Conservation (phyloP, 352 stramenopile genomes). For the Blastocystis sp. region DNA sequence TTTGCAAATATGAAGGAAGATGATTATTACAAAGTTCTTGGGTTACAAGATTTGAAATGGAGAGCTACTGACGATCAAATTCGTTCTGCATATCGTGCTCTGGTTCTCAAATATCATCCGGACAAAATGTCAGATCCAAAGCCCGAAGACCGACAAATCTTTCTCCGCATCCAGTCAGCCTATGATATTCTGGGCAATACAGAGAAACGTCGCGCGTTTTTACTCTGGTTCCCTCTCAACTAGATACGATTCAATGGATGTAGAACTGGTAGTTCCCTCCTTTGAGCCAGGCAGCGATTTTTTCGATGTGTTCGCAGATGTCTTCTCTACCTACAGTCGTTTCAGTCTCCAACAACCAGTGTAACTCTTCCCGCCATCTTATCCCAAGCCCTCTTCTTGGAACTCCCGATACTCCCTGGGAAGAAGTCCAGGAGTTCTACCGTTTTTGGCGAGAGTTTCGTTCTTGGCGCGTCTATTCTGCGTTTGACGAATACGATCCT, state of each 20-base stretch:
- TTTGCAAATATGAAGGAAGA: slow-evolving; percentile 45
- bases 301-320: slow-evolving; percentile 66
- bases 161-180: slow-evolving; percentile 74
- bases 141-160: slow-evolving; percentile 67
- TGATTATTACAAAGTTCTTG: slow-evolving; percentile 66
- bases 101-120: slow-evolving; percentile 75
- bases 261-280: slow-evolving; percentile 4
- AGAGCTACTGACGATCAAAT: slow-evolving; percentile 65
- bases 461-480: slow-evolving; percentile 74
- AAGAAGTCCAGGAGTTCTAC: slow-evolving; percentile 76
- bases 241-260: slow-evolving; percentile 54
- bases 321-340: not conserved
- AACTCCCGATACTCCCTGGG: slow-evolving; percentile 69
- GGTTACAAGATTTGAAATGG: slow-evolving; percentile 64
- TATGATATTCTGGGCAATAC: slow-evolving; percentile 72
- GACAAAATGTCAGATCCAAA: slow-evolving; percentile 72
- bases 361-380: not conserved
- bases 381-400: slow-evolving; percentile 69
- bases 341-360: slow-evolving; percentile 41
- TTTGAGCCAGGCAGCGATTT: slow-evolving; percentile 69
- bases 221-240: not conserved
- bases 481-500: slow-evolving; percentile 67
- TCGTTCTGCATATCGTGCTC: slow-evolving; percentile 72
- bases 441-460: slow-evolving; percentile 77
- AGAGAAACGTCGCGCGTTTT: slow-evolving; percentile 67